A percentile compares a stretch with the other conserved stretches of the same genome.
phyloP scores from a whole-genome alignment of 2,329 filamentous ascomycete genomes.

The Stemphylium beticola region DNA sequence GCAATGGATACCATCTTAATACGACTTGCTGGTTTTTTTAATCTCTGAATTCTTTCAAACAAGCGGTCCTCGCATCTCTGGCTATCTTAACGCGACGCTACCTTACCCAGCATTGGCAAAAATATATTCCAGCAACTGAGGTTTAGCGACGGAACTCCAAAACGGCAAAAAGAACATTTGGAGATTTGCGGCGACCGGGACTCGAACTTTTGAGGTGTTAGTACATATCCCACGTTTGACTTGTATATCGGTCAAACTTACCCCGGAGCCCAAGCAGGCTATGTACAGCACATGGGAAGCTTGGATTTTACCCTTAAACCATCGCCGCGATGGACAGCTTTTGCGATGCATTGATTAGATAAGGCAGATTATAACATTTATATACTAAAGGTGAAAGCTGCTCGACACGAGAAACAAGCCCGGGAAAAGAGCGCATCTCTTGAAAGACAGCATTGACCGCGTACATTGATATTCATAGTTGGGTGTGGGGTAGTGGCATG shows the following conservation, averaged over 20 bases:
- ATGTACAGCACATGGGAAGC: slow-evolving; percentile 31
- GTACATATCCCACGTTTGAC: too few relatives aligned
- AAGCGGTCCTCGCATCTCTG: too few relatives aligned
- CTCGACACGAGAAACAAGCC: too few relatives aligned
- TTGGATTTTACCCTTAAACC: slow-evolving; percentile 43
- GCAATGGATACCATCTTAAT: neutral
- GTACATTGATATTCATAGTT: neutral
- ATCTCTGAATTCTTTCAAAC: too few relatives aligned
- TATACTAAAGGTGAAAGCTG: too few relatives aligned
- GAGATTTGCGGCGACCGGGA: neutral
- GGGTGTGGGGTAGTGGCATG: slow-evolving; percentile 1
- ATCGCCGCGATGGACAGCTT: slow-evolving; percentile 19
- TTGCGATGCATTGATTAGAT: neutral
- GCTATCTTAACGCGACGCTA: too few relatives aligned
- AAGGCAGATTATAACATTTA: neutral
- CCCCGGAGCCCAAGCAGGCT: slow-evolving; percentile 31
- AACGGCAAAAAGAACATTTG: neutral
- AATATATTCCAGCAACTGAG: neutral
- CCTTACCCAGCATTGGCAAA: neutral
- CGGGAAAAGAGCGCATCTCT: too few relatives aligned
- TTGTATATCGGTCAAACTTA: neutral
- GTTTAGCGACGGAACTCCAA: too few relatives aligned
- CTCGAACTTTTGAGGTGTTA: neutral
- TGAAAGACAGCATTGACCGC: too few relatives aligned
- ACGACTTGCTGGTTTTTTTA: neutral